Evolutionary conservation across 2,329 filamentous ascomycete genomes (phyloP), one percentile per base, ranked within the genome.

Genomic region (Hysterium pulicare): DNA sequence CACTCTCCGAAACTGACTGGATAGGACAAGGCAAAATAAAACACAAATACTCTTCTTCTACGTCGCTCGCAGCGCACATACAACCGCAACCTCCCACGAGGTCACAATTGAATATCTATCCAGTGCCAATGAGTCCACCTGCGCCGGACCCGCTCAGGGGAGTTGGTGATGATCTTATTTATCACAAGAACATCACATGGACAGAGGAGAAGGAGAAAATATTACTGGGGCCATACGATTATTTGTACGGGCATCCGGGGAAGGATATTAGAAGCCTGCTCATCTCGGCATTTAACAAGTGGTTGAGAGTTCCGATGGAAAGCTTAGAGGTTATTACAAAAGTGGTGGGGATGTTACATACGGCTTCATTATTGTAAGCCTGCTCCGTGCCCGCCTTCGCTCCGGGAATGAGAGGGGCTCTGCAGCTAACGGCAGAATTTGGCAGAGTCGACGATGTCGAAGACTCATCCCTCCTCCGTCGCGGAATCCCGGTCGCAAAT

Each of bases 341-440:
- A 47, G 86, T 90, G 3, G 81, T 94, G 9, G 85, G 84, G 54
- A 91, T 91, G 86, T 76, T 94, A 35, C 88, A 94, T 68, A 91
- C 88, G 30, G 83, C 88, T 3, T 90, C 86, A 3, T 73, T 94
- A 42, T 79, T 94, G 63, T 73, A 60, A 47, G 64, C 43, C 16
- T 13, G 26, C 6, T 13, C 2, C 19, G 15, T 40, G 22, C 19
- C 41, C n/a, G n/a, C n/a, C n/a, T n/a, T n/a, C n/a, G n/a, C n/a
- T n/a, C n/a, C n/a, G n/a, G n/a, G n/a, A n/a, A n/a, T n/a, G n/a
- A n/a, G n/a, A n/a, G 5, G 17, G 16, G 36, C 20, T n/a, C 30
- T 17, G 17, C 37, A 30, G 33, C 38, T 31, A 35, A 31, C 34
- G 10, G 52, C 16, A 16, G 4, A 19, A 13, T 41, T 21, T 31